phyloP scores from a whole-genome alignment of 2,329 filamentous ascomycete species.

The Nemania sp. region DNA sequence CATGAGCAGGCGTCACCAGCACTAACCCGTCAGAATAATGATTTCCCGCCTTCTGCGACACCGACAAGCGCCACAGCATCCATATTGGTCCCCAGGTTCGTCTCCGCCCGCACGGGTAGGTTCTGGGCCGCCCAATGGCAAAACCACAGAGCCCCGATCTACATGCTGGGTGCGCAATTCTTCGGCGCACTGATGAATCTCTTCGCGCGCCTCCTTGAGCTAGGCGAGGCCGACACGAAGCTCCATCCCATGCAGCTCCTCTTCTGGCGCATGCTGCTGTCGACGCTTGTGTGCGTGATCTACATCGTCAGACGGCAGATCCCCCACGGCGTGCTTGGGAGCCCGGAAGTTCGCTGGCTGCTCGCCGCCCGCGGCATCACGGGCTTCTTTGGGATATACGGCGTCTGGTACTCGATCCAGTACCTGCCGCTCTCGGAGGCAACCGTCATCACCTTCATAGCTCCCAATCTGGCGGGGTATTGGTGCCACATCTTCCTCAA shows the following conservation, averaged over 20 bases:
- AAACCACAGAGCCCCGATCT: conserved; percentile 71
- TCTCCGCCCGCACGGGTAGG: background rate
- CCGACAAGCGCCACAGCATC: conserved; percentile 10
- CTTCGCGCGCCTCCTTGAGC: conserved; percentile 74
- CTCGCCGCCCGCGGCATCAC: conserved; percentile 68
- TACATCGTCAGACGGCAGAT: conserved; percentile 69
- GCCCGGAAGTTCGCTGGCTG: conserved; percentile 66
- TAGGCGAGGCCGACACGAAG: conserved; percentile 51
- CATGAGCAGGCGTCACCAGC: conserved; percentile 39
- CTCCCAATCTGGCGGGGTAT: conserved; percentile 78
- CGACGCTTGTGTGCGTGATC: conserved; percentile 64
- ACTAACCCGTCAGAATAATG: conserved; percentile 13
- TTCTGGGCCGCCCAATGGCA: conserved; percentile 39
- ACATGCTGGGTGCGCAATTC: conserved; percentile 76
- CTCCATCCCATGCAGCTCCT: conserved; percentile 84
- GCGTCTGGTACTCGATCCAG: conserved; percentile 62
- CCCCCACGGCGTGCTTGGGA: conserved; percentile 66
- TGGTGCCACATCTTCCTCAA: conserved; percentile 74
- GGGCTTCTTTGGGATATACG: conserved; percentile 80
- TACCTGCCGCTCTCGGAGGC: conserved; percentile 74
- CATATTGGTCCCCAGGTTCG: background rate
- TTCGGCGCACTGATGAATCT: conserved; percentile 89
- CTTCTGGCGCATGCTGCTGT: conserved; percentile 78
- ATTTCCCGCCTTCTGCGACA: conserved; percentile 8
- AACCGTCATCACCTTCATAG: conserved; percentile 86